Evolutionary conservation across 2,329 filamentous ascomycete species (phyloP), one percentile per base, ranked within the genome.

Genomic region (Fusarium ambrosium): DNA sequence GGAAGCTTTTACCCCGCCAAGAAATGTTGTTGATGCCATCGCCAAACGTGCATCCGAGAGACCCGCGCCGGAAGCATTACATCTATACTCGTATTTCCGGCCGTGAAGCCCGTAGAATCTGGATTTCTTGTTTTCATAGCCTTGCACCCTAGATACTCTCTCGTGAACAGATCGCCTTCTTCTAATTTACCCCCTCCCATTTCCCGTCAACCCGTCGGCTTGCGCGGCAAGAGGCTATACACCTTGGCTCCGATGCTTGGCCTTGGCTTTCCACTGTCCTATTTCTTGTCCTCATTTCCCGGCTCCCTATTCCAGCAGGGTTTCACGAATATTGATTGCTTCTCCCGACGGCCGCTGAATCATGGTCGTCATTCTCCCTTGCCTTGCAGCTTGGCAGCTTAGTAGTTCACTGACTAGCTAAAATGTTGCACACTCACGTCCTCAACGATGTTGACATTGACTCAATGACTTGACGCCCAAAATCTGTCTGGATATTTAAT

Each of bases 1-100:
- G 51, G 72, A 70, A 72, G 62, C 55, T 55, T 74, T 74, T 61
- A 60, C 61, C 71, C 71, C 71, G 72, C 71, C 71, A 69, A 74
- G 66, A 63, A 51, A n/a, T 4, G n/a, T 20, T 67, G 45, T 32
- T 60, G 58, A 60, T 60, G 22, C 24, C 58, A 36, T 48, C 29
- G 24, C 20, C 18, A 22, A 22, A 43, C 27, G 13, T 32, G 27
- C 27, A 53, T 43, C 63, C 63, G 56, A 51, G 22, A 61, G 55
- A 66, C 24, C 62, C 62, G 62, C 4, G 39, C 22, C 24, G 6
- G 56, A 51, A 18, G 16, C 27, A 51, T 22, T 13, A 36, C 13
- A 56, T 32, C 53, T 36, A 36, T 16, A 56, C 36, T n/a, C 29
- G 29, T 56, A 32, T n/a, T 56, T 56, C 27, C 29, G 18, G 29